Evolutionary conservation across 139 green algal species (phyloP).

Genomic region (Chlorella sp.): DNA sequence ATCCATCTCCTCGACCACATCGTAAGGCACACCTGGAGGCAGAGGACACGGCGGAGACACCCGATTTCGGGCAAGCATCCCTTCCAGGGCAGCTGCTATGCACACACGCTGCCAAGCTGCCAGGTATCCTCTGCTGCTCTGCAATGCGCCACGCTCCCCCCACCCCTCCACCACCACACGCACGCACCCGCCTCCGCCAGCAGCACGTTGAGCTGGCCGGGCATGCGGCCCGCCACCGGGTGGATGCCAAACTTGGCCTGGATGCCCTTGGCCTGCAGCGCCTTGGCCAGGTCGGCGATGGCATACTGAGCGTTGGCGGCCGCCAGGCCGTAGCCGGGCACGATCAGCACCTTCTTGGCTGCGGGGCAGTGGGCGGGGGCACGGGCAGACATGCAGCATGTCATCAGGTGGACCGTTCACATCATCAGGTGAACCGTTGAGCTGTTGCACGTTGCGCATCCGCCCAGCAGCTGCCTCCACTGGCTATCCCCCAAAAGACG

Average conservation of each 20-base stretch:
- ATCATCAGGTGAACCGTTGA: too few species aligned
- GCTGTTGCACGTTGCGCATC: background rate
- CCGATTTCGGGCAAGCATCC: background rate
- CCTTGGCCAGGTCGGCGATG: conserved; percentile 73
- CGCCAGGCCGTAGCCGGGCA: conserved; percentile 90
- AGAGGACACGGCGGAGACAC: too few species aligned
- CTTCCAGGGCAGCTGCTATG: background rate
- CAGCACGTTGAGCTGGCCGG: conserved; percentile 96
- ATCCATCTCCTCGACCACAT: conserved; percentile 59
- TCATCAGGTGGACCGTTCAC: too few species aligned
- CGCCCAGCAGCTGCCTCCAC: background rate
- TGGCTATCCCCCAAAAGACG: too few species aligned
- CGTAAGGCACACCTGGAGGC: conserved; percentile 27
- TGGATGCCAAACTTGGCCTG: conserved; percentile 83
- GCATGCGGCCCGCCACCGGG: conserved; percentile 88
- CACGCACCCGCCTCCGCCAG: conserved; percentile 86
- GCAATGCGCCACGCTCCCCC: background rate
- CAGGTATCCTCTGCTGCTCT: background rate
- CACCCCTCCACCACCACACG: background rate
- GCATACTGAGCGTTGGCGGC: conserved; percentile 85
- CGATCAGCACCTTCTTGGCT: conserved; percentile 79
- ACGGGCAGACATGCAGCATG: too few species aligned
- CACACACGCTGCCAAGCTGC: background rate
- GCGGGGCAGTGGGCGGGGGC: background rate
- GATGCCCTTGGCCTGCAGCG: conserved; percentile 59